These are phyloP conservation scores for Neonectria ditissima DNA, from an alignment of 2,329 filamentous ascomycete genomes.

Conservation along the genomic window DNA sequence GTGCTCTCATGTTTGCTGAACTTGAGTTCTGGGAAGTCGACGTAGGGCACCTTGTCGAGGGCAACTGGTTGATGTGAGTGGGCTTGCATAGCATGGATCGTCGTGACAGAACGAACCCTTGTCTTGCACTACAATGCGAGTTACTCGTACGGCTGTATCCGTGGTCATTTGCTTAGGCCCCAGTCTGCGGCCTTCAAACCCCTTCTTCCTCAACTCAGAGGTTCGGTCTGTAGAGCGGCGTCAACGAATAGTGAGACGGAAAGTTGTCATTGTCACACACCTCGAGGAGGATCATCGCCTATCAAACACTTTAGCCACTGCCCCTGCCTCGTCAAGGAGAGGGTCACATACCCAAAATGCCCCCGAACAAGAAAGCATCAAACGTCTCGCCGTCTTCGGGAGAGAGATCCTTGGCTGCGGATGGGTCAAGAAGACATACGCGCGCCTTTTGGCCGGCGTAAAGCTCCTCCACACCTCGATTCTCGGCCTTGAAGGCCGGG, in stretches of 20 bases:
- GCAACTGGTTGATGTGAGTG: conserved; percentile 65
- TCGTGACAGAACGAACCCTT: conserved; percentile 69
- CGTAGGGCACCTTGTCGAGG: conserved; percentile 81
- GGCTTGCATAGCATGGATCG: conserved; percentile 4
- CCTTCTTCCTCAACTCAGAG: conserved; percentile 93
- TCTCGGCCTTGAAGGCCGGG: conserved; percentile 77
- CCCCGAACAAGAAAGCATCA: conserved; percentile 94
- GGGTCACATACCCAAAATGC: conserved; percentile 80
- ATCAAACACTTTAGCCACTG: conserved; percentile 33
- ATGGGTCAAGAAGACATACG: conserved; percentile 91
- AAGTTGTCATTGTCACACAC: conserved; percentile 61
- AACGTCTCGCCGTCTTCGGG: conserved; percentile 87
- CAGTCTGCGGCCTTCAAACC: conserved; percentile 86
- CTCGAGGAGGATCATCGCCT: conserved; percentile 95
- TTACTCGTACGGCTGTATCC: conserved; percentile 95
- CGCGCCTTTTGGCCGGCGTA: conserved; percentile 78
- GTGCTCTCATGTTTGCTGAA: conserved; percentile 94
- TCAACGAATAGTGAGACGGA: conserved; percentile 27
- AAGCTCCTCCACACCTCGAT: conserved; percentile 83
- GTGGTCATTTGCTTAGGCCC: conserved; percentile 98
- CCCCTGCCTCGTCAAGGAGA: conserved; percentile 2
- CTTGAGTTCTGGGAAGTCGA: conserved; percentile 90
- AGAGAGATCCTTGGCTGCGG: conserved; percentile 81
- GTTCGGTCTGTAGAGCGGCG: conserved; percentile 77
- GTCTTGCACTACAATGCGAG: conserved; percentile 86